phyloP scores from a whole-genome alignment of 306 rosid genomes.

The Rubus idaeus region DNA sequence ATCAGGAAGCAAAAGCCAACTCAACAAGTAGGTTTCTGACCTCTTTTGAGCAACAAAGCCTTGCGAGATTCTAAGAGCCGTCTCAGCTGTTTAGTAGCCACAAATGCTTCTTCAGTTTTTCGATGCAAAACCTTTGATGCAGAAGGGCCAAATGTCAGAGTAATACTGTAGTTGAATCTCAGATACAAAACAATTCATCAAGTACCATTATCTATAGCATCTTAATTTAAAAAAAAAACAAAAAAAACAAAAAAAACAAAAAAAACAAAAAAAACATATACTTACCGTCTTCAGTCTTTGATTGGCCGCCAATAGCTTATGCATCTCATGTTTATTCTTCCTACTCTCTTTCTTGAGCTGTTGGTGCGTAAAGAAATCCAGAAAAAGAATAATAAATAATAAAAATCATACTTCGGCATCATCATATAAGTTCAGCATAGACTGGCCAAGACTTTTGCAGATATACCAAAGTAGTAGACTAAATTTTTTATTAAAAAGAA shows the following conservation, averaged over 20 bases:
- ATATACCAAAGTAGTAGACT: background rate
- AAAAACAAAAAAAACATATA: too few relatives aligned
- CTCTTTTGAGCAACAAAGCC: slow-evolving; percentile 41
- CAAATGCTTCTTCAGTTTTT: slow-evolving; percentile 77
- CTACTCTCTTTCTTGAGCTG: slow-evolving; percentile 84
- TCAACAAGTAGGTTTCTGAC: slow-evolving; percentile 35
- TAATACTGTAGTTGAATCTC: background rate
- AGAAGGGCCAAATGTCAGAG: slow-evolving; percentile 25
- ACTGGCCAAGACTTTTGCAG: background rate
- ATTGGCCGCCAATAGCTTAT: slow-evolving; percentile 61
- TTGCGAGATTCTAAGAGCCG: slow-evolving; percentile 69
- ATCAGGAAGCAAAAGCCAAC: background rate
- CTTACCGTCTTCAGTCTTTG: slow-evolving; percentile 73
- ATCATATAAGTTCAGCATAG: slow-evolving; percentile 4
- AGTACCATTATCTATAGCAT: background rate
- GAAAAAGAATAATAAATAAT: background rate
- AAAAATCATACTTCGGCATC: background rate
- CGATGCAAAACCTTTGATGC: slow-evolving; percentile 75
- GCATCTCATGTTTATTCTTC: slow-evolving; percentile 54
- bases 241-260: too few relatives aligned
- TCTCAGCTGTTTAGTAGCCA: slow-evolving; percentile 62
- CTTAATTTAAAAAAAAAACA: background rate
- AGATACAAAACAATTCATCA: background rate
- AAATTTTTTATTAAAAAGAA: background rate
- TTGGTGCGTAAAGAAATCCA: slow-evolving; percentile 25